Percentiles rank a stretch among this genome's conserved stretches.
These are phyloP conservation scores for Pestalotiopsis sp. DNA, from an alignment of 2,329 filamentous ascomycete species.

Conservation along the genomic window DNA sequence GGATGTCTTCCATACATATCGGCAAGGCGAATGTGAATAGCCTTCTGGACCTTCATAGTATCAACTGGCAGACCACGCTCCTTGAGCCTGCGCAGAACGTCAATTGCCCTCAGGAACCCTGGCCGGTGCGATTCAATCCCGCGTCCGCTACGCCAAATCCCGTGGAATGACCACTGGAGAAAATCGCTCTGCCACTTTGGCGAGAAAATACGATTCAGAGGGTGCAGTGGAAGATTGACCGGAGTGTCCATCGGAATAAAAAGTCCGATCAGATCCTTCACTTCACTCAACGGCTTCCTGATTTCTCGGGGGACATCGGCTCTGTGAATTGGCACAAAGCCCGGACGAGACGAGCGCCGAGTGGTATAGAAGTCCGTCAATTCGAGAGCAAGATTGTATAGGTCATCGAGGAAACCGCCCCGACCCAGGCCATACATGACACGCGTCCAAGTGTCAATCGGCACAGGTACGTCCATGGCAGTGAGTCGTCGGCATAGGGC, in stretches of 20 bases:
- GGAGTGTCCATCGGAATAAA: slow-evolving; percentile 45
- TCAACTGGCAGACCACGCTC: slow-evolving; percentile 31
- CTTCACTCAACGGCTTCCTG: slow-evolving; percentile 32
- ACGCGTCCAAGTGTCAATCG: slow-evolving; percentile 42
- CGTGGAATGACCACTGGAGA: slow-evolving; percentile 48
- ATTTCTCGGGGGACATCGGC: slow-evolving; percentile 41
- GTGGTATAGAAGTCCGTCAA: slow-evolving; percentile 41
- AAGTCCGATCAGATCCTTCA: slow-evolving; percentile 33
- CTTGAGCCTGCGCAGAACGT: slow-evolving; percentile 33
- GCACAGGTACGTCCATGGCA: slow-evolving; percentile 40
- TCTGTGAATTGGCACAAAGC: slow-evolving; percentile 44
- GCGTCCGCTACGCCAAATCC: slow-evolving; percentile 20
- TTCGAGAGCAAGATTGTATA: slow-evolving; percentile 45
- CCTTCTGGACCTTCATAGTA: slow-evolving; percentile 21
- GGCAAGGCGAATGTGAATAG: slow-evolving; percentile 31
- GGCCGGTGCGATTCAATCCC: background rate
- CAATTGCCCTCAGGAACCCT: slow-evolving; percentile 31
- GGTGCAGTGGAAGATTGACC: slow-evolving; percentile 43
- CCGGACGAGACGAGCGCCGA: slow-evolving; percentile 25
- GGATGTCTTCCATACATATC: slow-evolving; percentile 33
- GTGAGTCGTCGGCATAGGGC: slow-evolving; percentile 37
- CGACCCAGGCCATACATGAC: slow-evolving; percentile 47
- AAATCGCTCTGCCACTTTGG: slow-evolving; percentile 39
- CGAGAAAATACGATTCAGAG: slow-evolving; percentile 48
- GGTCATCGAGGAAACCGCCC: slow-evolving; percentile 43